Base-by-base conservation (phyloP, 2,329 filamentous ascomycete genomes). In the Colletotrichum costaricense region DNA sequence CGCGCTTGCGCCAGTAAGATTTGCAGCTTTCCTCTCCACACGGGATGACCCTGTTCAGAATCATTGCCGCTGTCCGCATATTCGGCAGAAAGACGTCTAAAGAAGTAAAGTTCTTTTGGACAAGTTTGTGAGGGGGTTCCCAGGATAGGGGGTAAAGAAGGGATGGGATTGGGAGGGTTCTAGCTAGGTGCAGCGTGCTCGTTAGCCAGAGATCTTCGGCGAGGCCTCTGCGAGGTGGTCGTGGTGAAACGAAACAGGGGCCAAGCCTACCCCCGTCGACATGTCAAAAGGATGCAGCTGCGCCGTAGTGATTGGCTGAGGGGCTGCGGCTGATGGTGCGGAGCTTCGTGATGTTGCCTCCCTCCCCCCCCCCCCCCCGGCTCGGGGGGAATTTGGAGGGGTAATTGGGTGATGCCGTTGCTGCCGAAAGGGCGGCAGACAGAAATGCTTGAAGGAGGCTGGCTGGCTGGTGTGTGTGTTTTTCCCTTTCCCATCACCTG, bases 161-260 rank as follows among this genome's bases (percentile, higher is more conserved):
- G 38, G 33, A 64, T 35, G 59, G 52, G 33, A 35, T 60, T 35
- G 59, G 52, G 33, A 35, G 12, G 11, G 33, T 35, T 38, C 30
- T 35, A 24, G 19, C 16, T 5, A 52, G 42, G 30, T 58, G 30
- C 35, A 7, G 19, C 62, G 30, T 33, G 30, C 8, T 35, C 11
- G 33, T 35, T 14, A 59, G 62, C 71, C 67, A 73, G 42, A 62
- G 71, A 73, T 62, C 67, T 52, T 73, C 67, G 9, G 46, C 60
- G 67, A 70, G 67, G 67, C 67, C 70, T 70, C 58, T 56, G 70
- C 66, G 42, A 69, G 59, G 35, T 69, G 66, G 55, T 46, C 60
- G 71, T 72, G 68, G 68, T 74, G 72, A 74, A 74, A 74, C 72
- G 72, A 74, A 74, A 74, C 72, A 74, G 69, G 72, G 72, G 72